Conservation (phyloP, 306 rosid genomes). For the Castanospermum australe region DNA sequence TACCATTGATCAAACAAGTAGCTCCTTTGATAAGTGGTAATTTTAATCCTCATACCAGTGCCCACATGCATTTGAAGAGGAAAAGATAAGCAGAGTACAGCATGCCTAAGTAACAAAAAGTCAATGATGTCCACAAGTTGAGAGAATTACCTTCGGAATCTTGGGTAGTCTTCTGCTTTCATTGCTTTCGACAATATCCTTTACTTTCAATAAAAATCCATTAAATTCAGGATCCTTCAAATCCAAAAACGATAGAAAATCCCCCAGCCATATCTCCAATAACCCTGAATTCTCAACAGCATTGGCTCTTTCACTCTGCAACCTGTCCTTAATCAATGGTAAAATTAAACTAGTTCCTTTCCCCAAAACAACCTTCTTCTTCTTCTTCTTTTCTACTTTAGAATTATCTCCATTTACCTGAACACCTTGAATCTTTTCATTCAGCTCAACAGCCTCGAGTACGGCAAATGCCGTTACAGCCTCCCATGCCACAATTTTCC, state of each 20-base stretch:
- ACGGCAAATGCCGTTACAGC: slow-evolving; percentile 43
- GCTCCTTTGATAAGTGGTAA: neutral
- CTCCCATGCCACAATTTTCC: slow-evolving; percentile 83
- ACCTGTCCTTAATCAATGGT: slow-evolving; percentile 68
- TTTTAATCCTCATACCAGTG: neutral
- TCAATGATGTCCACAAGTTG: neutral
- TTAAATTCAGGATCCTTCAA: slow-evolving; percentile 53
- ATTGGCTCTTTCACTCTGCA: slow-evolving; percentile 37
- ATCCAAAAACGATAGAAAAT: slow-evolving; percentile 55
- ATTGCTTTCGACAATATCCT: slow-evolving; percentile 84
- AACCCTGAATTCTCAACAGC: slow-evolving; percentile 35
- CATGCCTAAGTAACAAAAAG: neutral
- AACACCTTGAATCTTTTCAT: slow-evolving; percentile 40
- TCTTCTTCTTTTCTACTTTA: slow-evolving; percentile 63
- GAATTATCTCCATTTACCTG: slow-evolving; percentile 42
- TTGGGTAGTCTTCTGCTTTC: slow-evolving; percentile 93
- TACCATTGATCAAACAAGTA: neutral
- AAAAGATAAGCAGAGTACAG: neutral
- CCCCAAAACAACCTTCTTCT: slow-evolving; percentile 78
- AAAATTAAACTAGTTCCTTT: slow-evolving; percentile 68
- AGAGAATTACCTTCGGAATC: slow-evolving; percentile 78
- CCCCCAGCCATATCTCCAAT: slow-evolving; percentile 51
- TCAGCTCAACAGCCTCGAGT: slow-evolving; percentile 60
- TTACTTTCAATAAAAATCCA: slow-evolving; percentile 56
- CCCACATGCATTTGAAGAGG: neutral